These are phyloP conservation scores for Pleurotus sapidus DNA, from an alignment of 768 basidiomycete species.

Conservation along the genomic window DNA sequence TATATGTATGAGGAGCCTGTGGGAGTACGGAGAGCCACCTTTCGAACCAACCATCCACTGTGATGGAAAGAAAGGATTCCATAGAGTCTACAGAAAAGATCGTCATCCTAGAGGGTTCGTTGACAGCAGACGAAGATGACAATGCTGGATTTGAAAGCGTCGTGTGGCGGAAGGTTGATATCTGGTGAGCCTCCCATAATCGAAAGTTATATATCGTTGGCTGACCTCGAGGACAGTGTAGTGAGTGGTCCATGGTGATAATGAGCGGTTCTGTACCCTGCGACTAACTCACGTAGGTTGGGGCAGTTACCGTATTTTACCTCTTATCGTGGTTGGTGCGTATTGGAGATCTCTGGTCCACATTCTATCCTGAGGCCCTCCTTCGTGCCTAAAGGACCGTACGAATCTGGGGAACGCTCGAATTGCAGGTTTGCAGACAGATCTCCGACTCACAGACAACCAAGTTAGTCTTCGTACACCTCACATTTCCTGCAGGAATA, in stretches of 20 bases:
- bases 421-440: constrained; percentile 57
- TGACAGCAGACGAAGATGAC: not conserved
- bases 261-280: too few relatives aligned
- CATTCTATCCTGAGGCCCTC: too few relatives aligned
- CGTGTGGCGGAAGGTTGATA: constrained; percentile 50
- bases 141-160: constrained; percentile 22
- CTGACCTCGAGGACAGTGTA: not conserved
- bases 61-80: too few relatives aligned
- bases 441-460: constrained; percentile 45
- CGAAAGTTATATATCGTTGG: not conserved
- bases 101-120: too few relatives aligned
- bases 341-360: not conserved
- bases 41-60: too few relatives aligned
- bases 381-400: constrained; percentile 34
- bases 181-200: constrained; percentile 35
- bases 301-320: constrained; percentile 43
- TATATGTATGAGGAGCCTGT: too few relatives aligned
- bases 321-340: constrained; percentile 52
- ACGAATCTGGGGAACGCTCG: constrained; percentile 59
- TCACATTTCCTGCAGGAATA: too few relatives aligned
- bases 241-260: not conserved
- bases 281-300: not conserved
- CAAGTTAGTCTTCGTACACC: constrained; percentile 5
- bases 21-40: too few relatives aligned
- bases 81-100: too few relatives aligned